phyloP scores from a whole-genome alignment of 495 filamentous ascomycete genomes.

The Talaromyces liani region DNA sequence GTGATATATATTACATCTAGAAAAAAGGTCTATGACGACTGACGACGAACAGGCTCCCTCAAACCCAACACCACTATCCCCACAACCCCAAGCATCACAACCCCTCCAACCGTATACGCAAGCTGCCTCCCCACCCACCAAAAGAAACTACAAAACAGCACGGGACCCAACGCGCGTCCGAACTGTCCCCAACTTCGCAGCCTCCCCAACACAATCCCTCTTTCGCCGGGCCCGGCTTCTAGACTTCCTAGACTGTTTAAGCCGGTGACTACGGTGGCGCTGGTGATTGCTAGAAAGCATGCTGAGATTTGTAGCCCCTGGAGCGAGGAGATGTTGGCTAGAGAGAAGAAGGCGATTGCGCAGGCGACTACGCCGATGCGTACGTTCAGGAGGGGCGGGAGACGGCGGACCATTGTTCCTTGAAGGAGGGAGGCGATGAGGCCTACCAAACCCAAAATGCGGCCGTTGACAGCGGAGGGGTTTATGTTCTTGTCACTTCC shows the following conservation, averaged over 20 bases:
- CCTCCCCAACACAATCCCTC: slow-evolving; percentile 78
- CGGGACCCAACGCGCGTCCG: slow-evolving; percentile 75
- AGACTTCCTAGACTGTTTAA: slow-evolving; percentile 88
- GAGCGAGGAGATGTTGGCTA: slow-evolving; percentile 60
- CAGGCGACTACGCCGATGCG: slow-evolving; percentile 73
- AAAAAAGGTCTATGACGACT: not conserved
- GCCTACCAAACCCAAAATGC: slow-evolving; percentile 87
- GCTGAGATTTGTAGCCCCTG: slow-evolving; percentile 71
- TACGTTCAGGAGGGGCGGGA: slow-evolving; percentile 71
- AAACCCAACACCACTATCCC: slow-evolving; percentile 64
- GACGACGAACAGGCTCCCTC: slow-evolving; percentile 27
- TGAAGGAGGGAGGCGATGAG: slow-evolving; percentile 88
- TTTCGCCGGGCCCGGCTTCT: slow-evolving; percentile 70
- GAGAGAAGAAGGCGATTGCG: slow-evolving; percentile 68
- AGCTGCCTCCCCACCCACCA: slow-evolving; percentile 94
- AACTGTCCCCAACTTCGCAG: slow-evolving; percentile 83
- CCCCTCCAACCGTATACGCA: slow-evolving; percentile 74
- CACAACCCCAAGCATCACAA: slow-evolving; percentile 68
- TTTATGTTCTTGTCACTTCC: slow-evolving; percentile 55
- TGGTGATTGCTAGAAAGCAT: slow-evolving; percentile 76
- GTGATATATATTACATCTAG: not conserved
- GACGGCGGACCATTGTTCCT: slow-evolving; percentile 71
- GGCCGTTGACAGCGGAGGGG: slow-evolving; percentile 68
- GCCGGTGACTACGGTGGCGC: slow-evolving; percentile 88
- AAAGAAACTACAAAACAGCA: slow-evolving; percentile 92